phyloP scores from a whole-genome alignment of 2,329 filamentous ascomycete genomes.

The Botrytis aclada region DNA sequence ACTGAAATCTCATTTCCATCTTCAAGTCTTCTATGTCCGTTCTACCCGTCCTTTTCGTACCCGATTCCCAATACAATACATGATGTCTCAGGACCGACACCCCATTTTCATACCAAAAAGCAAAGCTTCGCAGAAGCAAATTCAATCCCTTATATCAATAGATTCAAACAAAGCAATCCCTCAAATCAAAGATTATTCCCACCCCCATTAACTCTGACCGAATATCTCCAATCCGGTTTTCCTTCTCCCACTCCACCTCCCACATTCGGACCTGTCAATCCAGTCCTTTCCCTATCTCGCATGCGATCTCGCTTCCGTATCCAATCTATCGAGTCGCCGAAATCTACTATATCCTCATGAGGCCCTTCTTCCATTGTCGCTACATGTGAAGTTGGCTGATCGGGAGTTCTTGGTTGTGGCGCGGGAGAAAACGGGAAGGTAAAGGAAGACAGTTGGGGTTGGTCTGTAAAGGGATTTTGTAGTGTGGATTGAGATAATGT shows the following conservation, averaged over 20 bases:
- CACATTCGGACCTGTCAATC: not conserved
- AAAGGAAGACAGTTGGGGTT: not conserved
- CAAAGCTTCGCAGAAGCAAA: not conserved
- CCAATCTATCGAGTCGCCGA: not conserved
- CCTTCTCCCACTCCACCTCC: not conserved
- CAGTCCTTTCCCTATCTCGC: not conserved
- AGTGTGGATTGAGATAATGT: not conserved
- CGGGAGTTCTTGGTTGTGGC: not conserved
- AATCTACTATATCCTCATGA: not conserved
- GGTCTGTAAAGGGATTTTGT: not conserved
- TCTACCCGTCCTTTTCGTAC: not conserved
- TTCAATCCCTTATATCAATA: not conserved
- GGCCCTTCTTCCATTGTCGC: not conserved
- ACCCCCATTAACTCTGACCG: not conserved
- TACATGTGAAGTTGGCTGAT: not conserved
- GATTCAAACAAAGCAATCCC: not conserved
- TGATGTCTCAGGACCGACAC: not conserved
- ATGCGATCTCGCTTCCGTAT: not conserved
- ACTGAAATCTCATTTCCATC: not conserved
- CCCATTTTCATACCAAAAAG: not conserved
- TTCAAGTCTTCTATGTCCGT: not conserved
- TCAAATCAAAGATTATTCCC: not conserved
- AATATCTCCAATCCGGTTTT: not conserved
- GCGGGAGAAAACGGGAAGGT: not conserved
- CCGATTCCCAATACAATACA: not conserved